Conservation (phyloP, 1,284 basidiomycete species). For the Rhodotorula sp. region DNA sequence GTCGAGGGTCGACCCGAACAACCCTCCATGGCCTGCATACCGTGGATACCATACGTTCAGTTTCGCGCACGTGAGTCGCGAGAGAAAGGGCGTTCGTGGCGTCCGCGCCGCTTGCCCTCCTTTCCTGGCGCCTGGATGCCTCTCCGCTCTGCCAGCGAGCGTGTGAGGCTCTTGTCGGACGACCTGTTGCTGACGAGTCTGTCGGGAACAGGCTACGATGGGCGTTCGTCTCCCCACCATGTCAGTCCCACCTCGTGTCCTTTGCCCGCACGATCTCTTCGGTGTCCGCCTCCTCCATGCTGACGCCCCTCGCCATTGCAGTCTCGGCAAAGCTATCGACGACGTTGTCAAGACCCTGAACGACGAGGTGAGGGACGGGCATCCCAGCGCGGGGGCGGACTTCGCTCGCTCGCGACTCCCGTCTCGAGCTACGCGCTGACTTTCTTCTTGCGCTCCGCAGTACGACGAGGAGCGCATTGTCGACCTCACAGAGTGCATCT, state of each 20-base stretch:
- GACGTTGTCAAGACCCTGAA: conserved; percentile 88
- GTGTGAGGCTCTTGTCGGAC: too few species aligned
- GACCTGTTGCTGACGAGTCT: background rate
- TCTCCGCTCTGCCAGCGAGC: too few species aligned
- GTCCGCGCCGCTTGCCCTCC: too few species aligned
- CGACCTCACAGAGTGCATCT: conserved; percentile 82
- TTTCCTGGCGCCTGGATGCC: too few species aligned
- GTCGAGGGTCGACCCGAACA: conserved; percentile 68
- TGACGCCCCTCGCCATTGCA: too few species aligned
- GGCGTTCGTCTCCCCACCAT: conserved; percentile 38
- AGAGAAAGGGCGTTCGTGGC: too few species aligned
- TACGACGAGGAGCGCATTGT: conserved; percentile 78
- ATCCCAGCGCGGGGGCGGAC: conserved; percentile 17
- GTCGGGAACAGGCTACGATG: conserved; percentile 39
- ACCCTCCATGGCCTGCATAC: conserved; percentile 78
- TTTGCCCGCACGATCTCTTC: too few species aligned
- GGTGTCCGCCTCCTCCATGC: too few species aligned
- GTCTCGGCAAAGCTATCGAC: conserved; percentile 87
- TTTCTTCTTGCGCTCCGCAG: conserved; percentile 48
- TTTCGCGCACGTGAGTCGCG: conserved; percentile 27
- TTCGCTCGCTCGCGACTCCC: background rate
- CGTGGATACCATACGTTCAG: conserved; percentile 83
- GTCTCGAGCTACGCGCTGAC: background rate
- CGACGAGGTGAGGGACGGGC: conserved; percentile 52
- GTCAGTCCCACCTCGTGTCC: too few species aligned